phyloP scores from a whole-genome alignment of 495 filamentous ascomycete genomes.

The Aspergillus egyptiacus region DNA sequence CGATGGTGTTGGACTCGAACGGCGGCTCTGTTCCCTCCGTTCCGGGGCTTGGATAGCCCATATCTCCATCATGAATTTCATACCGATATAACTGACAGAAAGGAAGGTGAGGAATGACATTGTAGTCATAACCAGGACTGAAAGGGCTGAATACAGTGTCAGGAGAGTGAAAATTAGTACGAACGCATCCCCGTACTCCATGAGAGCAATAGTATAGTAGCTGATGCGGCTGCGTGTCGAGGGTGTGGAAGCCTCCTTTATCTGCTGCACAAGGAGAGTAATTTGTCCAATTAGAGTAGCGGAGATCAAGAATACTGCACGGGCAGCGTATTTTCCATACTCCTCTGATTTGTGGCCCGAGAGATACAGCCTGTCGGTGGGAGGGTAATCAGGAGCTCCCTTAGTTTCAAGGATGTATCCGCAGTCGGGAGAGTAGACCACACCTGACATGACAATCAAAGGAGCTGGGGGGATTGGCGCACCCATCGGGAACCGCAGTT shows the following conservation, averaged over 20 bases:
- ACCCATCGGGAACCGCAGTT: slow-evolving; percentile 80
- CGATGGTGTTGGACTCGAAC: slow-evolving; percentile 20
- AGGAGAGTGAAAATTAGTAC: slow-evolving; percentile 61
- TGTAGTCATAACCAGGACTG: slow-evolving; percentile 62
- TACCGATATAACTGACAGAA: slow-evolving; percentile 66
- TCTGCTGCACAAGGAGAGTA: slow-evolving; percentile 69
- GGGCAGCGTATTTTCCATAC: slow-evolving; percentile 58
- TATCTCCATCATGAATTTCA: slow-evolving; percentile 82
- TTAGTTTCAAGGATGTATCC: slow-evolving; percentile 87
- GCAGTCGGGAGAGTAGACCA: slow-evolving; percentile 91
- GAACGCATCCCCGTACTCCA: slow-evolving; percentile 80
- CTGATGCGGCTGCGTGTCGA: slow-evolving; percentile 88
- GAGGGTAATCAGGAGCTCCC: slow-evolving; percentile 65
- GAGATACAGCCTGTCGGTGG: slow-evolving; percentile 60
- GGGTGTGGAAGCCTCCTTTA: slow-evolving; percentile 89
- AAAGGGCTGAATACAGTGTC: slow-evolving; percentile 54
- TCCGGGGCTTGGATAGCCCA: slow-evolving; percentile 84
- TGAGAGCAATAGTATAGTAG: slow-evolving; percentile 77
- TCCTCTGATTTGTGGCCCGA: slow-evolving; percentile 73
- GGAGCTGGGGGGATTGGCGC: slow-evolving; percentile 64
- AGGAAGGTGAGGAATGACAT: slow-evolving; percentile 67
- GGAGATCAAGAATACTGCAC: slow-evolving; percentile 61
- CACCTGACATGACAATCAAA: slow-evolving; percentile 69
- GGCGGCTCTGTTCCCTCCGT: slow-evolving; percentile 51
- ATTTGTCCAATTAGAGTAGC: slow-evolving; percentile 63